Evolutionary conservation across 2,329 filamentous ascomycete genomes (phyloP).

Genomic region (Fusarium clavum): DNA sequence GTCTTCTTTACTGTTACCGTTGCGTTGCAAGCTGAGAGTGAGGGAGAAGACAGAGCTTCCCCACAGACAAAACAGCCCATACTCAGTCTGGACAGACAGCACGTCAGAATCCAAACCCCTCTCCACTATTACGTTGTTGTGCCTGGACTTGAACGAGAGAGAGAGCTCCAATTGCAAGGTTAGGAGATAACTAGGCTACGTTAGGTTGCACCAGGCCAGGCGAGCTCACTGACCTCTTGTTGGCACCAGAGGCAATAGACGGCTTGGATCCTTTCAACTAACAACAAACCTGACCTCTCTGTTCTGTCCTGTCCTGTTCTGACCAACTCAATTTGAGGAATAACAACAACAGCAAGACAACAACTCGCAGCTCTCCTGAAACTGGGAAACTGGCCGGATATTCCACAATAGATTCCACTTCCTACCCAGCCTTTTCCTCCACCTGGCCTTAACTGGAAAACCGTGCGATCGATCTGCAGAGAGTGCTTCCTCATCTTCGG

Average conservation of each 20-base stretch:
- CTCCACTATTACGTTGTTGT: slow-evolving; percentile 35
- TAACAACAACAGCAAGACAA: not conserved
- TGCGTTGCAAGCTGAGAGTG: slow-evolving; percentile 21
- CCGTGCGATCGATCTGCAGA: slow-evolving; percentile 45
- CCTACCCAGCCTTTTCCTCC: slow-evolving; percentile 15
- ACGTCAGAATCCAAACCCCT: slow-evolving; percentile 30
- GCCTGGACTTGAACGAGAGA: slow-evolving; percentile 28
- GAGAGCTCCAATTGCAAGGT: slow-evolving; percentile 38
- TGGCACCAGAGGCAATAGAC: slow-evolving; percentile 33
- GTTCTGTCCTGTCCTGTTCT: slow-evolving; percentile 3
- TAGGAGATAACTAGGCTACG: slow-evolving; percentile 14
- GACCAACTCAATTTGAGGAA: not conserved
- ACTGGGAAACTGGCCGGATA: slow-evolving; percentile 5
- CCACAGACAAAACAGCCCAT: slow-evolving; percentile 33
- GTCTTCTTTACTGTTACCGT: slow-evolving; percentile 4
- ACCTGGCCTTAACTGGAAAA: slow-evolving; percentile 27
- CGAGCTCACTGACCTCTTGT: slow-evolving; percentile 43
- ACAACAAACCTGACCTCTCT: slow-evolving; percentile 1
- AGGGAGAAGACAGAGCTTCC: slow-evolving; percentile 35
- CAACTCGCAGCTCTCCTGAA: not conserved
- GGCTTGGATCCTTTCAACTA: slow-evolving; percentile 38
- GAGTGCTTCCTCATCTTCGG: slow-evolving; percentile 38
- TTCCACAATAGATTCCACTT: slow-evolving; percentile 25
- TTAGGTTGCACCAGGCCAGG: slow-evolving; percentile 29
- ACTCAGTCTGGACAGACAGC: slow-evolving; percentile 19